Conservation (phyloP, 2,329 filamentous ascomycete species). For the Trichoderma afroharzianum region DNA sequence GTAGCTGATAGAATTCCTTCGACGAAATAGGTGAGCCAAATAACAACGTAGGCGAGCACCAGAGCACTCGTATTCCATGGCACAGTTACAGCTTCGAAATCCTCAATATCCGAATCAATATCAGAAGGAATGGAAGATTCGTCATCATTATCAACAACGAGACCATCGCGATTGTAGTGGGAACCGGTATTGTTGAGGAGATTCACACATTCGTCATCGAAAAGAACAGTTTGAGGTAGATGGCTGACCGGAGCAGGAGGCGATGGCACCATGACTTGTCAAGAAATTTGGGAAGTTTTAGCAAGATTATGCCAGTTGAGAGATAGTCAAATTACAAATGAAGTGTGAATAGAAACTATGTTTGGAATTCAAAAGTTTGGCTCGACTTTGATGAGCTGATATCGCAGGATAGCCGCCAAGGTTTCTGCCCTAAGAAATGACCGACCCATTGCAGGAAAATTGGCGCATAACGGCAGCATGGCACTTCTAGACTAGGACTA, state of each 20-base stretch:
- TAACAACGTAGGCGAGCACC: slow-evolving; percentile 40
- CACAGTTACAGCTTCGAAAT: slow-evolving; percentile 41
- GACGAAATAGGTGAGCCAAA: slow-evolving; percentile 41
- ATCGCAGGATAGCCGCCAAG: neutral
- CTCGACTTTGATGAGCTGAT: neutral
- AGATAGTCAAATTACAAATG: neutral
- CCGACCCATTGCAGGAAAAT: neutral
- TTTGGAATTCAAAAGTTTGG: neutral
- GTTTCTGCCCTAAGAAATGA: neutral
- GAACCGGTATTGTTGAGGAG: neutral
- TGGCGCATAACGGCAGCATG: neutral
- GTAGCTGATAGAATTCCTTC: slow-evolving; percentile 36
- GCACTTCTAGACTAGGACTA: neutral
- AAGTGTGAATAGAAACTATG: neutral
- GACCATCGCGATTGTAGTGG: neutral
- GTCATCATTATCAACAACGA: slow-evolving; percentile 20
- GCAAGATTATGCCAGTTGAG: neutral
- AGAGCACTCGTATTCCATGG: slow-evolving; percentile 40
- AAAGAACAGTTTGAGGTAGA: neutral
- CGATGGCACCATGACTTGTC: neutral
- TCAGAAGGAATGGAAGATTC: neutral
- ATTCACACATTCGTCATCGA: neutral
- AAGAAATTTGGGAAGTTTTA: neutral
- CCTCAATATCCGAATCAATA: slow-evolving; percentile 42
- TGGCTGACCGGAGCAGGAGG: neutral